phyloP scores from a whole-genome alignment of 495 filamentous ascomycete species.

The Neurospora sp. region DNA sequence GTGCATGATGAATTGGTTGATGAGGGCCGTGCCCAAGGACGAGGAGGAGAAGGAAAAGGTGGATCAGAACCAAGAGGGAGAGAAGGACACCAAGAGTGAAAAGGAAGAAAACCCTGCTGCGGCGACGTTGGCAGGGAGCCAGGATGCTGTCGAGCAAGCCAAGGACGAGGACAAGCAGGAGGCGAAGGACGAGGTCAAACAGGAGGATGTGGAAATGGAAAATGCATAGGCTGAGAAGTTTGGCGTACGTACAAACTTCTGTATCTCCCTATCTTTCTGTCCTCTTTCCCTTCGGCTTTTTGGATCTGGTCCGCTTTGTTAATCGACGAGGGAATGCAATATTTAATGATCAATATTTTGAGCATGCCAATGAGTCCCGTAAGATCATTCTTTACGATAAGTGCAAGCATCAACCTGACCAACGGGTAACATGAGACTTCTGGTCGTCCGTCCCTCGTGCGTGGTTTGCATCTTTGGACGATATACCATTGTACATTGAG shows the following conservation, averaged over 20 bases:
- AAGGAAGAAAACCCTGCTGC: neutral
- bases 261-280: neutral
- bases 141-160: slow-evolving; percentile 16
- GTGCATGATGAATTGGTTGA: slow-evolving; percentile 63
- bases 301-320: neutral
- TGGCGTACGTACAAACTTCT: neutral
- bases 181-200: slow-evolving; percentile 23
- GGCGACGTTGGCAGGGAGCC: neutral
- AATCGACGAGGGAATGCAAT: neutral
- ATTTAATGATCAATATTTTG: neutral
- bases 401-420: neutral
- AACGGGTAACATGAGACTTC: neutral
- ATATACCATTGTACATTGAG: neutral
- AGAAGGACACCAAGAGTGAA: neutral
- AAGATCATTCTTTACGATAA: too few relatives aligned
- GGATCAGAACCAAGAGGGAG: neutral
- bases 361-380: neutral
- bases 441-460: neutral
- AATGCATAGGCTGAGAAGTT: slow-evolving; percentile 12
- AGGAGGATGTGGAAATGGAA: slow-evolving; percentile 26
- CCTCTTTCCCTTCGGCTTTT: neutral
- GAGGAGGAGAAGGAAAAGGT: slow-evolving; percentile 8
- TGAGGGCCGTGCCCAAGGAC: slow-evolving; percentile 35
- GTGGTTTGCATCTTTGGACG: neutral
- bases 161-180: slow-evolving; percentile 24